Percentiles rank a stretch among this genome's conserved stretches.
These are phyloP conservation scores for Monilinia vaccinii-corymbosi DNA, from an alignment of 2,329 filamentous ascomycete species.

Conservation along the genomic window DNA sequence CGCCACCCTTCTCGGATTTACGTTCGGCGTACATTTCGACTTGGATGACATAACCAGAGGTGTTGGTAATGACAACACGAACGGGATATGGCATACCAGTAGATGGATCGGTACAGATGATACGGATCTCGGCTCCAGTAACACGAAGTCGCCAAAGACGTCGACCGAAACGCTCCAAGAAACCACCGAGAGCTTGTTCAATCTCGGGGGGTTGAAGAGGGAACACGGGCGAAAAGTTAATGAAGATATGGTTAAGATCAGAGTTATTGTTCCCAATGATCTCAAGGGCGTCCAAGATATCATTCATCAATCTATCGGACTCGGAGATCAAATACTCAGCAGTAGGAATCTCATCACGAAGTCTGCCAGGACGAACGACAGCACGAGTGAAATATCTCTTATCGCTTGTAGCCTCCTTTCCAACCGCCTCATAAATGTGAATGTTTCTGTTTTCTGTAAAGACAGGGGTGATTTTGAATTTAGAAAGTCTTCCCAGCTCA, in stretches of 20 bases:
- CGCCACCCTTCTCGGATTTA: conserved; percentile 87
- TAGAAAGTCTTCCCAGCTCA: conserved; percentile 84
- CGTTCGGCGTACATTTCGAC: conserved; percentile 96
- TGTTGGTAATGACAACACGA: conserved; percentile 95
- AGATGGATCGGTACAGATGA: conserved; percentile 85
- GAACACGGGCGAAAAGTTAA: conserved; percentile 98
- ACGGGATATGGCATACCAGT: conserved; percentile 84
- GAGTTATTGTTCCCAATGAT: conserved; percentile 99
- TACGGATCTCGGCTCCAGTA: conserved; percentile 94
- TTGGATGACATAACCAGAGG: conserved; percentile 93
- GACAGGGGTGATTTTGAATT: conserved; percentile 96
- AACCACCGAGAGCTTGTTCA: conserved; percentile 85
- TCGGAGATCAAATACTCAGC: conserved; percentile 97
- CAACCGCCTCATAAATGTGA: conserved; percentile 94
- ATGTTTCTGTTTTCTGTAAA: conserved; percentile 99
- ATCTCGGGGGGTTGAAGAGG: conserved; percentile 82
- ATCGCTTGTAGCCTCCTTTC: conserved; percentile 90
- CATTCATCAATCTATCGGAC: conserved; percentile 91
- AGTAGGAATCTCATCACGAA: conserved; percentile 96
- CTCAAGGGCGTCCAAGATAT: conserved; percentile 94
- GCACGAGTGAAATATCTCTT: conserved; percentile 98
- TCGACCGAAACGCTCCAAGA: conserved; percentile 91
- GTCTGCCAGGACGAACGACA: conserved; percentile 84
- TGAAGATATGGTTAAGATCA: conserved; percentile 99
- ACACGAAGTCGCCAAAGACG: conserved; percentile 95